Evolutionary conservation across 192 early-diverging fungal genomes (phyloP).

Genomic region (Backusella australiensis): DNA sequence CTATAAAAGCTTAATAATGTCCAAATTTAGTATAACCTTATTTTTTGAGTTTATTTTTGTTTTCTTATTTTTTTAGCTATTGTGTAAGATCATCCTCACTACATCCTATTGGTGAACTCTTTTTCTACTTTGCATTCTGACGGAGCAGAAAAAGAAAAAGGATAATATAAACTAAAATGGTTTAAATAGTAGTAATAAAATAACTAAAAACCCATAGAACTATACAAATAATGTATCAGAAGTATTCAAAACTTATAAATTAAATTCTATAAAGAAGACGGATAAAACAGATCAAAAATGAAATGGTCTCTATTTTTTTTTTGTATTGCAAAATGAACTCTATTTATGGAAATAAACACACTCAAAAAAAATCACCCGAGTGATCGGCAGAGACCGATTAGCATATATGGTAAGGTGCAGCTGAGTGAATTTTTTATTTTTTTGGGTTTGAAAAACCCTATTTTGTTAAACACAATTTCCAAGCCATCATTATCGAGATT

Average conservation of each 20-base stretch:
- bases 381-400: constrained; percentile 2
- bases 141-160: neutral
- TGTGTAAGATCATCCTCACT: neutral
- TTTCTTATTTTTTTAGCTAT: neutral
- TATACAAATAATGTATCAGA: neutral
- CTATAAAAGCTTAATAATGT: neutral
- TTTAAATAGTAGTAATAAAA: neutral
- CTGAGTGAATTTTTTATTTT: neutral
- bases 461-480: neutral
- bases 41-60: neutral
- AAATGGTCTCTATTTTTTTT: too few relatives aligned
- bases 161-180: neutral
- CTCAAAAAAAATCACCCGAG: neutral
- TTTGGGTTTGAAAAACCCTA: neutral
- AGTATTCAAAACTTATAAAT: too few relatives aligned
- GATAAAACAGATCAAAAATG: too few relatives aligned
- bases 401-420: neutral
- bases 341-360: neutral
- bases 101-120: neutral
- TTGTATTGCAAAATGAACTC: neutral
- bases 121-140: neutral
- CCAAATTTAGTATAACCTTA: constrained; percentile 6
- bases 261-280: too few relatives aligned
- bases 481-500: neutral
- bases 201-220: neutral